Conservation (phyloP, 2,329 filamentous ascomycete species). For the Boeremia lycopersici region DNA sequence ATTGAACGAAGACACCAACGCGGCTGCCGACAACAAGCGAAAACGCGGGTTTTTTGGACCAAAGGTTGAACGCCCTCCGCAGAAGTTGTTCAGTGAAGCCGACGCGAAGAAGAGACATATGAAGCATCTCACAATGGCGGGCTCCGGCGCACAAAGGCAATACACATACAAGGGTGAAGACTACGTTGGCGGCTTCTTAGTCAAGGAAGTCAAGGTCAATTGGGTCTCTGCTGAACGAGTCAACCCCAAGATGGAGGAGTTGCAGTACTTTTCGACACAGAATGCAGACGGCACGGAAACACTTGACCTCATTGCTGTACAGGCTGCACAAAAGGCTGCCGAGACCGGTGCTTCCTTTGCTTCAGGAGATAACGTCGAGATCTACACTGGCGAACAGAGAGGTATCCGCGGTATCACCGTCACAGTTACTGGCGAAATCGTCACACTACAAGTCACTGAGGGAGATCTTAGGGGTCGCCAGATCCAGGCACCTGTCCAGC, state of each 20-base stretch:
- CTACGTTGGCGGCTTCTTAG: conserved; percentile 89
- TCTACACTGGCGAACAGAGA: conserved; percentile 93
- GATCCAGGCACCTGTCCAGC: conserved; percentile 91
- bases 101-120: conserved; percentile 90
- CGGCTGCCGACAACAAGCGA: conserved; percentile 67
- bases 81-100: conserved; percentile 87
- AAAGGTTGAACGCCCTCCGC: conserved; percentile 74
- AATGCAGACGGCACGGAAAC: conserved; percentile 93
- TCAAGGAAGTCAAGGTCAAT: conserved; percentile 92
- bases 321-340: conserved; percentile 85
- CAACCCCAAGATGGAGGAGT: conserved; percentile 90
- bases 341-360: conserved; percentile 83
- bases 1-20: conserved; percentile 74
- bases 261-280: conserved; percentile 89
- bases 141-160: conserved; percentile 65
- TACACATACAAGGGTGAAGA: conserved; percentile 88
- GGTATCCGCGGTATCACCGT: conserved; percentile 86
- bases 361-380: conserved; percentile 93
- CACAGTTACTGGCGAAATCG: conserved; percentile 88
- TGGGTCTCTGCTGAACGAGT: conserved; percentile 85
- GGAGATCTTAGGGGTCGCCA: conserved; percentile 81
- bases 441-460: conserved; percentile 83
- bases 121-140: conserved; percentile 61
- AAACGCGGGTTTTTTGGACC: conserved; percentile 67
- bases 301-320: conserved; percentile 87